Evolutionary conservation across 2,329 filamentous ascomycete genomes (phyloP).

Genomic region (Aspergillus ibericus): DNA sequence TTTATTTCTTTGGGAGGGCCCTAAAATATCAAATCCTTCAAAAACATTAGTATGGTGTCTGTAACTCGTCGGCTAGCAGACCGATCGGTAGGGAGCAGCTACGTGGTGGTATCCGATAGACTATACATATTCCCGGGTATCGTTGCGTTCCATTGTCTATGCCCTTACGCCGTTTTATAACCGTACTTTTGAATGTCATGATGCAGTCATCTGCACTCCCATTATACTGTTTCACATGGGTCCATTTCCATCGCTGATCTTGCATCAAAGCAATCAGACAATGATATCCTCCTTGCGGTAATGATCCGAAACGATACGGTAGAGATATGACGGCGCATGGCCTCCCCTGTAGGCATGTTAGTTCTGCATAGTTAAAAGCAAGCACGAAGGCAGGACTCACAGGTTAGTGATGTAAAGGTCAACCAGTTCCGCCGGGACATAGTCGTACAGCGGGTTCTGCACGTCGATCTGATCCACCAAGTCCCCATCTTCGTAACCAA

Average conservation of each 20-base stretch:
- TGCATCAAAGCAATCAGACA: slow-evolving; percentile 28
- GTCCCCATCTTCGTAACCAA: slow-evolving; percentile 75
- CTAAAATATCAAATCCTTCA: slow-evolving; percentile 24
- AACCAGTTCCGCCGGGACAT: slow-evolving; percentile 71
- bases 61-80: not conserved
- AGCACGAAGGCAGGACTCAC: slow-evolving; percentile 49
- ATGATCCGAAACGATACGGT: slow-evolving; percentile 65
- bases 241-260: not conserved
- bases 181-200: not conserved
- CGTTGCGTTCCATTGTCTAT: slow-evolving; percentile 18
- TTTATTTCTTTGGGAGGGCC: slow-evolving; percentile 27
- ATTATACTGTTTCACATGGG: slow-evolving; percentile 10
- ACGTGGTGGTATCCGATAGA: no score
- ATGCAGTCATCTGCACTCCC: not conserved
- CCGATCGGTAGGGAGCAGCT: not conserved
- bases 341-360: slow-evolving; percentile 50
- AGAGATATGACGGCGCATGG: slow-evolving; percentile 64
- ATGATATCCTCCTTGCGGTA: slow-evolving; percentile 64
- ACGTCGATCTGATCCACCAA: slow-evolving; percentile 77
- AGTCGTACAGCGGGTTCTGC: slow-evolving; percentile 77
- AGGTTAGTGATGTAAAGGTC: slow-evolving; percentile 71
- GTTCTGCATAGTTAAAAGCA: slow-evolving; percentile 14
- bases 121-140: slow-evolving; percentile 10
- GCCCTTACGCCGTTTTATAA: slow-evolving; percentile 11
- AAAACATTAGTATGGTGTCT: slow-evolving; percentile 7